Evolutionary conservation across 352 stramenopile genomes (phyloP).

Genomic region (Phytophthora tentaculata): DNA sequence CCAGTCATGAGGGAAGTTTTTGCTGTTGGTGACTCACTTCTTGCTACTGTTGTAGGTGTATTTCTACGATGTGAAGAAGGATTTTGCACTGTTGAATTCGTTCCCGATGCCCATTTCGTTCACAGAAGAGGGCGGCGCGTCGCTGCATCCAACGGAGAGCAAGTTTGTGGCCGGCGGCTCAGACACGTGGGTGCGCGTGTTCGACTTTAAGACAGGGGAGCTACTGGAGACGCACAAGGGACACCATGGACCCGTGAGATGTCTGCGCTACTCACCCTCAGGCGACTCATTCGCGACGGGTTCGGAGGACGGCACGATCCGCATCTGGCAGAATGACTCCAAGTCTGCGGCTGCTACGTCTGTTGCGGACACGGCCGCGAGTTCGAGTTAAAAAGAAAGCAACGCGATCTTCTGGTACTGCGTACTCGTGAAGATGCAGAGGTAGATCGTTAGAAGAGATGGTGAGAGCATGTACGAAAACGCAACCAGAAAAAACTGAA

Average conservation of each 20-base stretch:
- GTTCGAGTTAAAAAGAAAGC: conserved; percentile 30
- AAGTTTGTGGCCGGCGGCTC: conserved; percentile 93
- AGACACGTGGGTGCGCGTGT: conserved; percentile 98
- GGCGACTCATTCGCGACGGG: conserved; percentile 96
- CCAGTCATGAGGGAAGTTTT: not conserved
- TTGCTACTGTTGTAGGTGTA: conserved; percentile 69
- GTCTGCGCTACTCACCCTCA: conserved; percentile 94
- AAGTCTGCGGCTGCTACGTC: conserved; percentile 69
- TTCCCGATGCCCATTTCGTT: conserved; percentile 91
- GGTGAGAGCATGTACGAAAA: conserved; percentile 14
- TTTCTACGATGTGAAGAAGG: conserved; percentile 90
- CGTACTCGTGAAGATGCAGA: conserved; percentile 2
- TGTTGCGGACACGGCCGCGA: conserved; percentile 48
- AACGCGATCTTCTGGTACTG: conserved; percentile 8
- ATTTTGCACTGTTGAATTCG: conserved; percentile 72
- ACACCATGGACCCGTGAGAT: conserved; percentile 97
- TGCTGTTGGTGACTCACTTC: conserved; percentile 3
- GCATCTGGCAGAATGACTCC: conserved; percentile 93
- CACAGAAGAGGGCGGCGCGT: conserved; percentile 91
- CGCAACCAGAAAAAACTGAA: conserved; percentile 21
- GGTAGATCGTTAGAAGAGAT: conserved; percentile 27
- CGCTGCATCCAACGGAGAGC: conserved; percentile 81
- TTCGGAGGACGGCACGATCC: conserved; percentile 98
- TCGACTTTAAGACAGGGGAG: conserved; percentile 92
- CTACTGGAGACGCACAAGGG: conserved; percentile 97